Conservation (phyloP, 805 yeast genomes). For the Spathaspora girioi region DNA sequence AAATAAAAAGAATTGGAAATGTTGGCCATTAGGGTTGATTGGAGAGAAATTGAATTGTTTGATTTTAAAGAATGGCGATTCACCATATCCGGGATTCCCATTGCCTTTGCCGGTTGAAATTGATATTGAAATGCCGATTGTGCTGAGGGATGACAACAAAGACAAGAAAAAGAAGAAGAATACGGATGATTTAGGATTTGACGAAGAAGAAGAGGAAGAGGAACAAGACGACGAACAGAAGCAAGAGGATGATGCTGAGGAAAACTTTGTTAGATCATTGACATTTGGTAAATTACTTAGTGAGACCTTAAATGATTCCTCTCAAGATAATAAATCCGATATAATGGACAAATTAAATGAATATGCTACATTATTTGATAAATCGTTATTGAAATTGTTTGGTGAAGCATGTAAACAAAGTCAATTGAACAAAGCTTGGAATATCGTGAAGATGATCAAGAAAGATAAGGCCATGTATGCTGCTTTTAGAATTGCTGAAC, state of each 20-base stretch:
- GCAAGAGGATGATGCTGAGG: conserved; percentile 47
- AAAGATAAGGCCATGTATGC: conserved; percentile 80
- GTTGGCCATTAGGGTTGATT: conserved; percentile 86
- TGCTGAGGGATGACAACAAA: conserved; percentile 20
- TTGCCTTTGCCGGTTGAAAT: conserved; percentile 80
- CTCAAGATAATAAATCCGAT: conserved; percentile 29
- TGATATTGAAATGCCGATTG: conserved; percentile 64
- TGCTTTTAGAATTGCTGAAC: conserved; percentile 78
- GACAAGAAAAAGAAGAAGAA: conserved; percentile 18
- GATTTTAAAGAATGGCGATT: conserved; percentile 55
- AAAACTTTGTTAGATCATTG: conserved; percentile 56
- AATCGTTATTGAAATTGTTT: conserved; percentile 70
- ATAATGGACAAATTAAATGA: conserved; percentile 47
- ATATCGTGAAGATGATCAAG: conserved; percentile 63
- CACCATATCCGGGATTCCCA: conserved; percentile 74
- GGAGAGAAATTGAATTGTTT: conserved; percentile 71
- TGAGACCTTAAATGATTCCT: conserved; percentile 42
- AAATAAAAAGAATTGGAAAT: conserved; percentile 50
- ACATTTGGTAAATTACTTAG: conserved; percentile 59
- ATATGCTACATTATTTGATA: conserved; percentile 63
- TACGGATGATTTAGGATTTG: conserved; percentile 9
- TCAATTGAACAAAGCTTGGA: conserved; percentile 61
- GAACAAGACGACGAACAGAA: conserved; percentile 13
- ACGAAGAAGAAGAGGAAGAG: conserved; percentile 17
- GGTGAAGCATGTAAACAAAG: conserved; percentile 70